These are phyloP conservation scores for Penicillium sp. DNA, from an alignment of 2,329 filamentous ascomycete species.

Conservation along the genomic window DNA sequence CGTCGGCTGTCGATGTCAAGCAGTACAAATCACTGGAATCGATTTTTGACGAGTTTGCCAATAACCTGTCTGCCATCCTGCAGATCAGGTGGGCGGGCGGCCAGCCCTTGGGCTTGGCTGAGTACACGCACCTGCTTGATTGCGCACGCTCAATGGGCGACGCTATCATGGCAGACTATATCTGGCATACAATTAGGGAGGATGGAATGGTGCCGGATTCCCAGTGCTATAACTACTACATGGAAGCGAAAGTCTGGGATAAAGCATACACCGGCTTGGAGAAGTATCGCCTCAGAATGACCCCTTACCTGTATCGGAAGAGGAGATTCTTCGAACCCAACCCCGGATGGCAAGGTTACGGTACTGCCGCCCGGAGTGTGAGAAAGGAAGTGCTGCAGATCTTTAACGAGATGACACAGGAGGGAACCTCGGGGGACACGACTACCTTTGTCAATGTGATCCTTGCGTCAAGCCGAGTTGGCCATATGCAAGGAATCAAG, in stretches of 20 bases:
- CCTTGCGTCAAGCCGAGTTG: constrained; percentile 46
- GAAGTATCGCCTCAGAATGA: constrained; percentile 35
- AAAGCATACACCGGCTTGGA: no score
- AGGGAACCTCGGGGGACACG: no score
- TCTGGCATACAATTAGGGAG: no score
- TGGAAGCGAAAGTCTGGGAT: constrained; percentile 45
- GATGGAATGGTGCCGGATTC: no score
- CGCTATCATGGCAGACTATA: no score
- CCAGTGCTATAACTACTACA: constrained; percentile 48
- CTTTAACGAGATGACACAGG: constrained; percentile 47
- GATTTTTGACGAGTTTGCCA: constrained; percentile 35
- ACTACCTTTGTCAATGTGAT: constrained; percentile 49
- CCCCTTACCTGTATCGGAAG: constrained; percentile 25
- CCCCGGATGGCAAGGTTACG: constrained; percentile 25
- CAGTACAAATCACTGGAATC: constrained; percentile 30
- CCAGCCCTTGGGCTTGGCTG: constrained; percentile 37
- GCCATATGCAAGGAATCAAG: constrained; percentile 41
- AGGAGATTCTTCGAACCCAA: constrained; percentile 16
- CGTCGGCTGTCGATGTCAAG: constrained; percentile 38
- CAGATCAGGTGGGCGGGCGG: constrained; percentile 31
- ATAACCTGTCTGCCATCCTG: constrained; percentile 33
- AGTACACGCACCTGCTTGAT: constrained; percentile 47
- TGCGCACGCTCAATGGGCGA: constrained; percentile 50
- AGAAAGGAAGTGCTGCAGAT: constrained; percentile 32
- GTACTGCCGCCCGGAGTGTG: constrained; percentile 27